phyloP scores from a whole-genome alignment of 495 filamentous ascomycete species.

The Hyaloscypha hepaticicola region DNA sequence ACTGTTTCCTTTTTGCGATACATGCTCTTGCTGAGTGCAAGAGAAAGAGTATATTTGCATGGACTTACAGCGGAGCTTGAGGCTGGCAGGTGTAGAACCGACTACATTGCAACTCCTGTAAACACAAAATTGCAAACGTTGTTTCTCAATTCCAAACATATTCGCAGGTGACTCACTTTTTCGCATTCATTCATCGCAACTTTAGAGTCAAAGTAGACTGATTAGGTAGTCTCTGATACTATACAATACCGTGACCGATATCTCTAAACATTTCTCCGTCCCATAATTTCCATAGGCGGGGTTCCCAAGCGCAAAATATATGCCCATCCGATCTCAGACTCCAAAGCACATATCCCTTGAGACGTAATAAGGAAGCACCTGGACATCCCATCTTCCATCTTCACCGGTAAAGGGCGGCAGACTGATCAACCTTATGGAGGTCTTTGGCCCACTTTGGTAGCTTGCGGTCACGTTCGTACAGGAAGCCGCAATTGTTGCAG shows the following conservation, averaged over 20 bases:
- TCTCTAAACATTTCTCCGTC: slow-evolving; percentile 3
- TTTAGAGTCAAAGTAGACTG: not conserved
- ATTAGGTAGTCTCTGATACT: slow-evolving; percentile 11
- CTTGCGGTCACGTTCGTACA: slow-evolving; percentile 82
- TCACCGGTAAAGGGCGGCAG: slow-evolving; percentile 32
- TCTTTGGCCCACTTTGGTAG: slow-evolving; percentile 82
- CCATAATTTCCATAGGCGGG: not conserved
- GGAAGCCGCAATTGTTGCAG: slow-evolving; percentile 89
- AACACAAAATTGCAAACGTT: not conserved
- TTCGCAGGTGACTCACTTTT: not conserved
- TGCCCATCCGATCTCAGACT: slow-evolving; percentile 14
- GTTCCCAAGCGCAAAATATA: not conserved
- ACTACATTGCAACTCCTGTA: not conserved
- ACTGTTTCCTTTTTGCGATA: not conserved
- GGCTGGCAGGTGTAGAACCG: not conserved
- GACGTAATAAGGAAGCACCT: slow-evolving; percentile 5
- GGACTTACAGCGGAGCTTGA: not conserved
- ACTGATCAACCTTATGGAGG: slow-evolving; percentile 55
- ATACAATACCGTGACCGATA: slow-evolving; percentile 4
- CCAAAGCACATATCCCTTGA: slow-evolving; percentile 20
- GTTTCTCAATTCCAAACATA: not conserved
- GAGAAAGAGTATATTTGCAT: not conserved
- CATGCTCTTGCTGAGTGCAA: not conserved
- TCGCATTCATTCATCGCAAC: not conserved
- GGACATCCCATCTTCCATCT: not conserved